phyloP scores from a whole-genome alignment of 2,329 filamentous ascomycete genomes.

The Capronia americana region DNA sequence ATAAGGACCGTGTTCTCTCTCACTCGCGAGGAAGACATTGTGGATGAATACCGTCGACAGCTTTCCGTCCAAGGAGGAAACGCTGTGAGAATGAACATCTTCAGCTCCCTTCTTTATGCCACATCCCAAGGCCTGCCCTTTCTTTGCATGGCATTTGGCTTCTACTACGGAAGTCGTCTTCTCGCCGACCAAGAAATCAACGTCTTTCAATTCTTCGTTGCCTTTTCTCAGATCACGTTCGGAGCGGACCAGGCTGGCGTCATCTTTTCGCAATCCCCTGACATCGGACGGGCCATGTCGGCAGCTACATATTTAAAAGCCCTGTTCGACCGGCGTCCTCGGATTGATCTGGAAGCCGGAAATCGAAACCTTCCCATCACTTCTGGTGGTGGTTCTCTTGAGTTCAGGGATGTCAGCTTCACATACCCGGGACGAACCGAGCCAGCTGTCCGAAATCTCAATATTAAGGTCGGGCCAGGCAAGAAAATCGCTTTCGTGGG shows the following conservation, averaged over 20 bases:
- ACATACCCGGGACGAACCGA: background rate
- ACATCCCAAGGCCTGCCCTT: background rate
- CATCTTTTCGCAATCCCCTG: background rate
- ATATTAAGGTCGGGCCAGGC: background rate
- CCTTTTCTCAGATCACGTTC: background rate
- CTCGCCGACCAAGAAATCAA: background rate
- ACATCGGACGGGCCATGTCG: background rate
- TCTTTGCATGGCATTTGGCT: background rate
- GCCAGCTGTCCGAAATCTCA: background rate
- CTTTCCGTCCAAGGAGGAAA: background rate
- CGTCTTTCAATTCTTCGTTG: background rate
- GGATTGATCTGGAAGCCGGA: background rate
- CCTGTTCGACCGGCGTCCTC: background rate
- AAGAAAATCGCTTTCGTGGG: slow-evolving; percentile 50
- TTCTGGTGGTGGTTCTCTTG: background rate
- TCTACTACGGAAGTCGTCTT: background rate
- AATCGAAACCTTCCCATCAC: background rate
- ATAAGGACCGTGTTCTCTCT: slow-evolving; percentile 25
- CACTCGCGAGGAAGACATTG: slow-evolving; percentile 13
- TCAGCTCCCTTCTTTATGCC: background rate
- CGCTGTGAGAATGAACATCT: background rate
- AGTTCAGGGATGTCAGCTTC: background rate
- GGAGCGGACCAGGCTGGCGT: background rate
- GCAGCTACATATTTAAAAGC: background rate
- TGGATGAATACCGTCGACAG: background rate